Evolutionary conservation across 116 monocot genomes (phyloP), one percentile per base, ranked within the genome.

Genomic region (Zostera marina): DNA sequence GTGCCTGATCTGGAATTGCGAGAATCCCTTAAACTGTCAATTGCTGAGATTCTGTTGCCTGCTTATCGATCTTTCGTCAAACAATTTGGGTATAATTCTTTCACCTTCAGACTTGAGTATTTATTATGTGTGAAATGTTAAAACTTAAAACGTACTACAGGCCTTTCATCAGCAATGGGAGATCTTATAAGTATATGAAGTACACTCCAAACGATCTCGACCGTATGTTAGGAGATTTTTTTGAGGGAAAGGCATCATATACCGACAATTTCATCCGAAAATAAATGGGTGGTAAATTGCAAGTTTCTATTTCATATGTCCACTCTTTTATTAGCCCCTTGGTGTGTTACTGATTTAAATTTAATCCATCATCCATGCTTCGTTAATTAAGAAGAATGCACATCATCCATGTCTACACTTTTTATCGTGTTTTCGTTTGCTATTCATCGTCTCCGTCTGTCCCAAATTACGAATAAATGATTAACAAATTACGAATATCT

Each of bases 1-100:
- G 87, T 92, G 23, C 83, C 83, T 39, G 92, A 92, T 68, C 77
- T 66, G 10, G 87, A 92, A 46, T 61, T 92, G 59, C 77, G 86
- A 1, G 92, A 92, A 47, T 83, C 79, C 65, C 59, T 92, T 44
- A 87, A 83, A 42, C 87, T 92, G 54, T 76, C 81, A 16, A 75
- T 92, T 47, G 83, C 83, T 58, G 92, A 92, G 68, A 69, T 83
- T 53, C 68, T 92, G 16, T 67, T 87, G 41, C 87, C 92, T 54
- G 92, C 92, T 11, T 92, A 92, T 40, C 68, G 83, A 62, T 80
- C 78, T 56, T 92, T 82, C 41, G 53, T 71, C 21, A 92, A 86
- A 76, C 79, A 83, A 56, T 78, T 83, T 67, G 83, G 83, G 92
- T 92, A 42, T 60, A 22, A 44, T 8, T 20, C 20, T 4, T 22